Evolutionary conservation across 2,329 filamentous ascomycete genomes (phyloP), one percentile per base, ranked within the genome.

Genomic region (Diaporthe citri): DNA sequence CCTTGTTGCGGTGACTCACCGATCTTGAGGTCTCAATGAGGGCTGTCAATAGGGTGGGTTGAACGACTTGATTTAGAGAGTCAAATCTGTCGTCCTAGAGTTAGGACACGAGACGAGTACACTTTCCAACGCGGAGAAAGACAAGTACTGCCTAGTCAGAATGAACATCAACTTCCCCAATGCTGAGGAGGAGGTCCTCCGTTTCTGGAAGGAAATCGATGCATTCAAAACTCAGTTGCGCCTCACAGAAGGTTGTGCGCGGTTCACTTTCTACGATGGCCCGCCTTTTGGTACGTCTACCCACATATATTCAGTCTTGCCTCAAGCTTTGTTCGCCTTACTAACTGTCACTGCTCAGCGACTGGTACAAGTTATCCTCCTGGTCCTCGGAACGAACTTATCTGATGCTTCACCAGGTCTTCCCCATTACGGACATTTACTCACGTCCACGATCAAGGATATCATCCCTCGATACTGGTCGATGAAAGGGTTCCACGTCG

Each of bases 401-500:
- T 22, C 66, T 69, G 31, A 31, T 9, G 43, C 22, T 22, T 9
- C 17, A 6, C 43, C 51, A 70, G 66, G 66, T n/a, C 66, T 70
- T 15, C 66, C 66, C 5, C 91, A 93, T 79, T 93, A 89, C 76
- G 89, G 89, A 76, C 95, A 97, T 85, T 87, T 97, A 71, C 89
- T 97, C 78, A 94, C 96, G 52, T 97, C 95, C 25, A 98, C 96
- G 69, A 98, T 98, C 86, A 98, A 98, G 85, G 96, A 98, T 83
- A 97, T 98, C 76, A 97, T 98, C 78, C 95, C 96, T 13, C 89
- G 96, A 80, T 98, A 98, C 84, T 98, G 96, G 95, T 95, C 95
- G 69, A 98, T 98, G 95, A 97, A 97, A 83, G 96, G 96, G n/a
- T 94, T 93, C 82, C 94, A 97, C 86, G 96, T 98, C 67, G 95